Evolutionary conservation across 306 rosid genomes (phyloP).

Genomic region (Vachellia pachyceras): DNA sequence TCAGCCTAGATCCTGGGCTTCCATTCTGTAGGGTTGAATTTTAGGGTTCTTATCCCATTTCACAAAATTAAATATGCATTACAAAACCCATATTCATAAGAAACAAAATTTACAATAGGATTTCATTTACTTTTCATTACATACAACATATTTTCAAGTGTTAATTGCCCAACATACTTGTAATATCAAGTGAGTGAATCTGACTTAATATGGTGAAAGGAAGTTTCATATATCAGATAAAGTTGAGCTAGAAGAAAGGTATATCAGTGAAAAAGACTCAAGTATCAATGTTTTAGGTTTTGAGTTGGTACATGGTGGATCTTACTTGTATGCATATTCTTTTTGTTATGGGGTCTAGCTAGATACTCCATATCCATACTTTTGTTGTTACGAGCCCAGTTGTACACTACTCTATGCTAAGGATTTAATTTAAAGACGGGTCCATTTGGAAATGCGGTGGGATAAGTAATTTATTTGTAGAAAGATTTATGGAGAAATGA

Average conservation of each 20-base stretch:
- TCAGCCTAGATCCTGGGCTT: background rate
- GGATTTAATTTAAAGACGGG: no score
- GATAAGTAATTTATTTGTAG: no score
- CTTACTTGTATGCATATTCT: no score
- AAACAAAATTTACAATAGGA: background rate
- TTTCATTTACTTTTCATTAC: background rate
- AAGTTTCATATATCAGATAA: background rate
- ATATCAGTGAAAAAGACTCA: background rate
- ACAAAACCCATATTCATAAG: background rate
- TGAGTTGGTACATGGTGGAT: background rate
- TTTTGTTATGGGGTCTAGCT: no score
- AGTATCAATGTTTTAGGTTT: background rate
- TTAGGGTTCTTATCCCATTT: background rate
- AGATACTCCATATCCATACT: no score
- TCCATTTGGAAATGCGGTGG: no score
- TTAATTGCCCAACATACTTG: background rate
- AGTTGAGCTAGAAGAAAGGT: no score
- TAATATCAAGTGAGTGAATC: background rate
- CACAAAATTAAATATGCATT: background rate
- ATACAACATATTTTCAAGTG: background rate
- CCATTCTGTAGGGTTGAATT: background rate
- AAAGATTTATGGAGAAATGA: no score
- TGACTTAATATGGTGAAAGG: background rate
- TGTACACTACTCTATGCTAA: no score
- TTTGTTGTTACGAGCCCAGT: no score